Evolutionary conservation across 2,329 filamentous ascomycete species (phyloP).

Genomic region (Nigrospora osmanthi): DNA sequence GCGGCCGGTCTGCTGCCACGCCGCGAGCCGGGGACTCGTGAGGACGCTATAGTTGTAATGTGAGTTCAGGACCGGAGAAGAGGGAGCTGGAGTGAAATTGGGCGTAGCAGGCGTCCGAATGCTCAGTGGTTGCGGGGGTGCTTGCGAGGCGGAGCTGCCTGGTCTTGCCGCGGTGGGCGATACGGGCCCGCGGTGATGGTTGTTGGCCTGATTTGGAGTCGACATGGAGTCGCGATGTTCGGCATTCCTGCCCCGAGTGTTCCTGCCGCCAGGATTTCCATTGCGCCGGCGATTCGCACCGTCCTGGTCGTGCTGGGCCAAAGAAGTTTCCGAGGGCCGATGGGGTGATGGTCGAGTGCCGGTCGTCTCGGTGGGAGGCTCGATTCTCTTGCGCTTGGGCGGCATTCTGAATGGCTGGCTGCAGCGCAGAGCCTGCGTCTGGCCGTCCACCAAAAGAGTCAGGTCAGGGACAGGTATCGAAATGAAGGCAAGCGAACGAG

Average conservation of each 20-base stretch:
- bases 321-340: slow-evolving; percentile 46
- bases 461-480: not conserved
- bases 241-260: slow-evolving; percentile 31
- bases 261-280: slow-evolving; percentile 30
- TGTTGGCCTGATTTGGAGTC: not conserved
- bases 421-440: slow-evolving; percentile 7
- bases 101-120: slow-evolving; percentile 17
- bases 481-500: too few relatives aligned
- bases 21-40: slow-evolving; percentile 58
- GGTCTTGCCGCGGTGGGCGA: slow-evolving; percentile 26
- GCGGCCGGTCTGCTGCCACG: slow-evolving; percentile 63
- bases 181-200: slow-evolving; percentile 11
- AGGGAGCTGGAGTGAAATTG: slow-evolving; percentile 13
- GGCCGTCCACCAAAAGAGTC: slow-evolving; percentile 13
- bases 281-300: slow-evolving; percentile 31
- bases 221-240: slow-evolving; percentile 44
- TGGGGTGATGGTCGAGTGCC: slow-evolving; percentile 52
- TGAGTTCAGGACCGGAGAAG: slow-evolving; percentile 24
- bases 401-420: slow-evolving; percentile 33
- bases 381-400: slow-evolving; percentile 52
- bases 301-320: slow-evolving; percentile 50
- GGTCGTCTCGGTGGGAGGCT: slow-evolving; percentile 36
- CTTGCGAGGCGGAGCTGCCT: slow-evolving; percentile 28
- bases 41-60: slow-evolving; percentile 69
- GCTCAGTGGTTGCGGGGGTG: slow-evolving; percentile 14